These are phyloP conservation scores for Voacanga thouarsii DNA, from an alignment of 257 asterid genomes.

Conservation along the genomic window DNA sequence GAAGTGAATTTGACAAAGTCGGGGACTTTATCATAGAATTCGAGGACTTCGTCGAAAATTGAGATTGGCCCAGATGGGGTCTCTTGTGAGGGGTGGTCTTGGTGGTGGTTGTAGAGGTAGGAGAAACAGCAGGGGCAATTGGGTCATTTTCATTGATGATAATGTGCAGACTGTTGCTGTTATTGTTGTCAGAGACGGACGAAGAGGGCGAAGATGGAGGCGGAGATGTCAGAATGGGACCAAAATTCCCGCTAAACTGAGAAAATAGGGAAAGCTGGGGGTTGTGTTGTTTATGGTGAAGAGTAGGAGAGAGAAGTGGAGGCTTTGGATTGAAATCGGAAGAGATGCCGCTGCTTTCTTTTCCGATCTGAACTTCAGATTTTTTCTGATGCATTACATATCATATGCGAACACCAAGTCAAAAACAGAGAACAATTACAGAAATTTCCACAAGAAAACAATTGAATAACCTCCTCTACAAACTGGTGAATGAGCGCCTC, in stretches of 20 bases:
- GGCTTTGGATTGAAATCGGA: constrained; percentile 95
- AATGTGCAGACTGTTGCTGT: constrained; percentile 38
- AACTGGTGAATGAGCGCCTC: background rate
- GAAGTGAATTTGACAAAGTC: constrained; percentile 53
- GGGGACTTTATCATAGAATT: constrained; percentile 54
- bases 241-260: constrained; percentile 14
- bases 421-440: background rate
- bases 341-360: constrained; percentile 98
- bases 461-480: background rate
- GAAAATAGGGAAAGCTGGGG: constrained; percentile 33
- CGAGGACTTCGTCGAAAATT: constrained; percentile 33
- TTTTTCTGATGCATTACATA: constrained; percentile 97
- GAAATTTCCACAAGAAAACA: background rate
- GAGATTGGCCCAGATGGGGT: constrained; percentile 55
- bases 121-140: constrained; percentile 27
- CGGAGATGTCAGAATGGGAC: constrained; percentile 19
- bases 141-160: constrained; percentile 58
- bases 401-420: background rate
- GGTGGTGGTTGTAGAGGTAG: constrained; percentile 22
- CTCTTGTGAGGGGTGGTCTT: constrained; percentile 71
- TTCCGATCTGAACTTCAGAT: constrained; percentile 98
- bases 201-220: constrained; percentile 34
- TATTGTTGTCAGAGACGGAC: constrained; percentile 3
- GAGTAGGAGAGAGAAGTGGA: constrained; percentile 52
- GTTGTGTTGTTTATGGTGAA: constrained; percentile 48